These are phyloP conservation scores for Solanum hybrid DNA, from an alignment of 305 asterid species.

Conservation along the genomic window DNA sequence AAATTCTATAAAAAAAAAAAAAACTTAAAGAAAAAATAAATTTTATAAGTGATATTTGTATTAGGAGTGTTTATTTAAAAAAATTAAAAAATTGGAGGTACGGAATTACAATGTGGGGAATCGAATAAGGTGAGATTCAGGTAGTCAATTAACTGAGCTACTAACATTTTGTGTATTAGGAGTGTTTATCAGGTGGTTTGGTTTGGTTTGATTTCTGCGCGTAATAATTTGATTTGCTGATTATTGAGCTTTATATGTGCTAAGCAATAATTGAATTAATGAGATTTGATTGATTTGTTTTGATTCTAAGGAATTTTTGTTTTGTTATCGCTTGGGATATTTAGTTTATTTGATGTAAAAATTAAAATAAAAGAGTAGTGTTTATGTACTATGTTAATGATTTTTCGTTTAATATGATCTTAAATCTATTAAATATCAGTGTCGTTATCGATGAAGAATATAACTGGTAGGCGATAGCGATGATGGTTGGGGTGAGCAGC, in stretches of 20 bases:
- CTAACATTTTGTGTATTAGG: neutral
- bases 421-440: neutral
- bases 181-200: neutral
- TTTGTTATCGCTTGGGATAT: neutral
- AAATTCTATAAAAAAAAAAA: too few relatives aligned
- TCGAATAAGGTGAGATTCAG: neutral
- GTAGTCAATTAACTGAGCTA: neutral
- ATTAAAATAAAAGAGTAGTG: neutral
- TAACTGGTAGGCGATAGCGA: neutral
- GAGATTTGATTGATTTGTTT: neutral
- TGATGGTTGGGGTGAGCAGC: neutral
- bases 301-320: neutral
- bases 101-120: too few relatives aligned
- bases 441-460: neutral
- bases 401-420: neutral
- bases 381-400: neutral
- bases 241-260: neutral
- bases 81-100: neutral
- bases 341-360: neutral
- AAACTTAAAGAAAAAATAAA: too few relatives aligned
- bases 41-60: neutral
- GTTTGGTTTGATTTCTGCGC: too few relatives aligned
- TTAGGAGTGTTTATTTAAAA: neutral
- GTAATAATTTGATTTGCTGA: too few relatives aligned
- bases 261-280: neutral